A percentile compares a stretch with the other conserved stretches of the same genome.
Conservation (phyloP, 345 rosid genomes). For the Combretum micranthum region DNA sequence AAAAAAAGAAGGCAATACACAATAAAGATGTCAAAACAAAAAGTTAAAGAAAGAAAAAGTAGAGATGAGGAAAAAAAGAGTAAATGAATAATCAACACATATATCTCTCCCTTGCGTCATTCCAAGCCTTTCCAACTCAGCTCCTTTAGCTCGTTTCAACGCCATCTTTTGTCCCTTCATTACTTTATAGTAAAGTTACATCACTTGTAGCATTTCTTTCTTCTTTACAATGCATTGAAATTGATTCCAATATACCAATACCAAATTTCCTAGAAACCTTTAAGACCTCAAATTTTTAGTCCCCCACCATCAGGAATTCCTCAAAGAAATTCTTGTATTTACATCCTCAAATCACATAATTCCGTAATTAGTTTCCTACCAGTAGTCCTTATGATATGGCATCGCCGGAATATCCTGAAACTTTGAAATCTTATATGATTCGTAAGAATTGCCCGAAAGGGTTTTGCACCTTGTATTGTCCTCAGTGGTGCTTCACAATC, state of each 20-base stretch:
- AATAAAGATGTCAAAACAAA: too few species aligned
- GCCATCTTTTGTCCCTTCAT: constrained; percentile 10
- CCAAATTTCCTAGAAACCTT: too few species aligned
- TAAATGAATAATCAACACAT: constrained; percentile 4
- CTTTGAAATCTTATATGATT: constrained; percentile 48
- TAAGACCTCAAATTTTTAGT: too few species aligned
- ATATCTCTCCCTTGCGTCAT: neutral
- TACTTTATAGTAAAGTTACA: constrained; percentile 2
- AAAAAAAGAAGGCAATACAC: neutral
- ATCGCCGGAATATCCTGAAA: constrained; percentile 28
- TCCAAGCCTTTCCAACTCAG: constrained; percentile 21
- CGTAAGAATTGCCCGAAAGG: constrained; percentile 73
- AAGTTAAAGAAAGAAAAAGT: constrained; percentile 2
- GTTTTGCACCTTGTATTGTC: constrained; percentile 63
- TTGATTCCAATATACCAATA: neutral
- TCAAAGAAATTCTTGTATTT: neutral
- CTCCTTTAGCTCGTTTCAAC: constrained; percentile 10
- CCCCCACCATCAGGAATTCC: too few species aligned
- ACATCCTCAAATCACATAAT: too few species aligned
- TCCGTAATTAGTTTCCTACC: neutral
- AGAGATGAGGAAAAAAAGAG: constrained; percentile 3
- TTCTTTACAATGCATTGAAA: neutral
- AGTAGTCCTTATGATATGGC: constrained; percentile 18
- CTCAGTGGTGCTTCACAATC: constrained; percentile 74
- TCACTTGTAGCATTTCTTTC: neutral